Percentiles rank a stretch among this genome's conserved stretches.
Conservation (phyloP, 768 basidiomycete species). For the Tylopilus plumbeoviolaceoides region DNA sequence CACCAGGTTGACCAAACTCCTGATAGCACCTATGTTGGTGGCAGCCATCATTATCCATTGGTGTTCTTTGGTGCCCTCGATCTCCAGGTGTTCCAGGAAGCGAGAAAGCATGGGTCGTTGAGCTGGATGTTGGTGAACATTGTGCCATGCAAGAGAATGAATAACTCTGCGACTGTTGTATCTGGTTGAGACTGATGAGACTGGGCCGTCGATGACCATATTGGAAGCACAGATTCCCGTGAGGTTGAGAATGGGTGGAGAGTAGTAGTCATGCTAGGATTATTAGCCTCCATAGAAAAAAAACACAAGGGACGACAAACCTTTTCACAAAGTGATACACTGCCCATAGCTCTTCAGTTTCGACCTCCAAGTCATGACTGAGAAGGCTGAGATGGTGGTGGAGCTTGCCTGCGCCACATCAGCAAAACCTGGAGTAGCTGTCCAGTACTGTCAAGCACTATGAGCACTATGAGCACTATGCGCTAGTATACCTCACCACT, state of each 20-base stretch:
- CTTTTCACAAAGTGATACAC: constrained; percentile 96
- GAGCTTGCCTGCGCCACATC: no score
- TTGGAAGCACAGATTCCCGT: constrained; percentile 80
- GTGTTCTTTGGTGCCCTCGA: constrained; percentile 74
- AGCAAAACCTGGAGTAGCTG: no score
- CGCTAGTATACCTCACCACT: no score
- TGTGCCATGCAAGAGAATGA: constrained; percentile 93
- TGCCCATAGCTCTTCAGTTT: constrained; percentile 75
- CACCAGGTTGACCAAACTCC: constrained; percentile 79
- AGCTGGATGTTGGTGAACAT: constrained; percentile 93
- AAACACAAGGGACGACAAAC: constrained; percentile 38
- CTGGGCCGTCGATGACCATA: constrained; percentile 74
- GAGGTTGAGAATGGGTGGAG: constrained; percentile 84
- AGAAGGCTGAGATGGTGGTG: constrained; percentile 93
- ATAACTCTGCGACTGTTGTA: constrained; percentile 68
- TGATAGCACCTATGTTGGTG: constrained; percentile 72
- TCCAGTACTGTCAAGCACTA: no score
- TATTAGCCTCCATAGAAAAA: constrained; percentile 5
- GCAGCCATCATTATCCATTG: constrained; percentile 98
- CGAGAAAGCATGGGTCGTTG: constrained; percentile 82
- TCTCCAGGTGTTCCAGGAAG: constrained; percentile 80
- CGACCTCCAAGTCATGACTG: constrained; percentile 76
- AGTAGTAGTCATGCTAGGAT: constrained; percentile 76
- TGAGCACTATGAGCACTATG: no score
- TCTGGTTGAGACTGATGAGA: constrained; percentile 73